Conservation (phyloP, 2,329 filamentous ascomycete genomes). For the Herpotrichia juniperi region DNA sequence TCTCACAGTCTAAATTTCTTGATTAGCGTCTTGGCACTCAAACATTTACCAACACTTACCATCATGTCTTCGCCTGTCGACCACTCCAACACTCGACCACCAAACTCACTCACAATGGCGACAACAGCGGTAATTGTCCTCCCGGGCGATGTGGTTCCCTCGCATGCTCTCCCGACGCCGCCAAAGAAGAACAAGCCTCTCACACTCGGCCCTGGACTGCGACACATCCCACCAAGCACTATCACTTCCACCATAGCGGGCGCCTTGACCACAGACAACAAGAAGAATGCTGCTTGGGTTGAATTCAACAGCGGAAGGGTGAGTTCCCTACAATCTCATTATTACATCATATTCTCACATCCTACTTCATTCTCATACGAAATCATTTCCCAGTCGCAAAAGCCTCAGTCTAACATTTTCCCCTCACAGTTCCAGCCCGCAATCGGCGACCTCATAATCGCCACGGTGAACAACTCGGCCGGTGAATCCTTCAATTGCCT, state of each 20-base stretch:
- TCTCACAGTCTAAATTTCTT: too few relatives aligned
- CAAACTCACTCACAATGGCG: slow-evolving; percentile 54
- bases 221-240: slow-evolving; percentile 77
- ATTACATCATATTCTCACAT: neutral
- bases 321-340: slow-evolving; percentile 38
- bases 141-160: slow-evolving; percentile 78
- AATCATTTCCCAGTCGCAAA: slow-evolving; percentile 30
- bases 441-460: slow-evolving; percentile 85
- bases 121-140: slow-evolving; percentile 69
- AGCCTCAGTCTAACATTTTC: slow-evolving; percentile 39
- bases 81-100: neutral
- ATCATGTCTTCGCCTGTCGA: neutral
- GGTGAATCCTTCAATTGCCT: slow-evolving; percentile 81
- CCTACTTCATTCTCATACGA: neutral
- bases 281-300: slow-evolving; percentile 80
- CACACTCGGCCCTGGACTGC: slow-evolving; percentile 82
- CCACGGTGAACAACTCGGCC: slow-evolving; percentile 77
- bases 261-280: slow-evolving; percentile 69
- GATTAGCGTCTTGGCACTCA: neutral
- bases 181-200: slow-evolving; percentile 68
- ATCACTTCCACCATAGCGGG: slow-evolving; percentile 73
- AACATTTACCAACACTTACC: too few relatives aligned
- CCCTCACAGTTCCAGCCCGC: slow-evolving; percentile 74
- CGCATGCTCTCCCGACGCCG: slow-evolving; percentile 69
- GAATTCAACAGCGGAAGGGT: slow-evolving; percentile 74